These are phyloP conservation scores for Colletotrichum euphorbiae DNA, from an alignment of 2,329 filamentous ascomycete species.

Conservation along the genomic window DNA sequence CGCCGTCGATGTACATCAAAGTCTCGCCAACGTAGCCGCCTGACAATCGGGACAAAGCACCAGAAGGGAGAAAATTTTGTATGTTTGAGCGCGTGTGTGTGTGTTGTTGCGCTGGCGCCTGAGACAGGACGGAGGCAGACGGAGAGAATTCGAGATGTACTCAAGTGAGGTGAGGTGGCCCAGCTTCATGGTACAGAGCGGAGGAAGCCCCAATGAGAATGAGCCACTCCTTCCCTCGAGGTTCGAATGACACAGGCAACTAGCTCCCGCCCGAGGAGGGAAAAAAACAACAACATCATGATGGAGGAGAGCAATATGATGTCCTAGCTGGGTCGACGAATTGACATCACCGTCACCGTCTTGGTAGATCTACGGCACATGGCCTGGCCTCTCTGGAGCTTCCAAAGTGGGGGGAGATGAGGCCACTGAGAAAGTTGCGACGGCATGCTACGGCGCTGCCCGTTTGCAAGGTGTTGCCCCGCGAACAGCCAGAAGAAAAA, in stretches of 20 bases:
- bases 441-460: conserved; percentile 13
- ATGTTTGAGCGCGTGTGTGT: background rate
- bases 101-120: conserved; percentile 1
- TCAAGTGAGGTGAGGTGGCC: conserved; percentile 19
- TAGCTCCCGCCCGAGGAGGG: conserved; percentile 8
- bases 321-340: conserved; percentile 12
- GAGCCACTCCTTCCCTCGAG: conserved; percentile 17
- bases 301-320: background rate
- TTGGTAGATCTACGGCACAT: conserved; percentile 20
- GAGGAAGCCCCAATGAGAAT: background rate
- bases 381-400: conserved; percentile 13
- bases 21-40: conserved; percentile 3
- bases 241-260: conserved; percentile 15
- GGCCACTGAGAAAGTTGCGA: conserved; percentile 8
- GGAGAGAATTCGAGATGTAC: background rate
- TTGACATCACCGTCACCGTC: conserved; percentile 37
- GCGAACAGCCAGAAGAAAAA: conserved; percentile 18
- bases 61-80: conserved; percentile 5
- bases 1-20: conserved; percentile 23
- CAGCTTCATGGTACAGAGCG: conserved; percentile 12
- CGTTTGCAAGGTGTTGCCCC: conserved; percentile 37
- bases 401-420: conserved; percentile 11
- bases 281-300: conserved; percentile 8
- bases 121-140: background rate
- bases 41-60: conserved; percentile 25